Evolutionary conservation across 2,329 filamentous ascomycete genomes (phyloP).

Genomic region (Clonostachys sp.): DNA sequence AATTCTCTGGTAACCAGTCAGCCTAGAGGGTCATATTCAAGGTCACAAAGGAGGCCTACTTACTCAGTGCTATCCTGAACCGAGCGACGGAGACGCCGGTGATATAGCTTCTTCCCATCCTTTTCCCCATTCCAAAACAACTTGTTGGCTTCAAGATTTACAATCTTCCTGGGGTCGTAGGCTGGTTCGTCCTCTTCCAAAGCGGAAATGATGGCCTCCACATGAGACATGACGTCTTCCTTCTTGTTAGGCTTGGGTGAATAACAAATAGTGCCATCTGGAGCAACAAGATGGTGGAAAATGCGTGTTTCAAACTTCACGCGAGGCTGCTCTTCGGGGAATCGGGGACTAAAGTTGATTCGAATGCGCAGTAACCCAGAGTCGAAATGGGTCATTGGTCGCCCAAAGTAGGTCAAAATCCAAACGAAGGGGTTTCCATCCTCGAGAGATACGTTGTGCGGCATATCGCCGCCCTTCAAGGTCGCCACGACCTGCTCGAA

Average conservation of each 20-base stretch:
- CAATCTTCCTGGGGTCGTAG: constrained; percentile 84
- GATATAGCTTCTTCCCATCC: constrained; percentile 81
- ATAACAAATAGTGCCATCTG: constrained; percentile 81
- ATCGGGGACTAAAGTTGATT: constrained; percentile 75
- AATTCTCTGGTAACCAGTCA: background rate
- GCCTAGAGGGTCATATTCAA: background rate
- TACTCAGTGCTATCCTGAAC: constrained; percentile 67
- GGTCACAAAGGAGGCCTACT: constrained; percentile 14
- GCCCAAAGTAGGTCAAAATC: constrained; percentile 83
- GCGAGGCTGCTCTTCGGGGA: constrained; percentile 84
- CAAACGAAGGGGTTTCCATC: constrained; percentile 87
- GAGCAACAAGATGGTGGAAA: constrained; percentile 83
- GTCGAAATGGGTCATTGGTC: constrained; percentile 89
- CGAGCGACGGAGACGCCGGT: constrained; percentile 71
- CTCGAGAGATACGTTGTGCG: constrained; percentile 72
- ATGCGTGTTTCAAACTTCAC: constrained; percentile 75
- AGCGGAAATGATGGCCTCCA: constrained; percentile 75
- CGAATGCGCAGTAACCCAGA: constrained; percentile 83
- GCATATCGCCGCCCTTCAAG: constrained; percentile 66
- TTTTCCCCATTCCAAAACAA: constrained; percentile 74
- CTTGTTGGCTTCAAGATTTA: constrained; percentile 80
- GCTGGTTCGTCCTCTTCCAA: constrained; percentile 86
- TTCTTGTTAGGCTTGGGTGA: constrained; percentile 52
- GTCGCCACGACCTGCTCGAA: constrained; percentile 76
- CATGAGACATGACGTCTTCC: constrained; percentile 78